These are phyloP conservation scores for Oropetium thomaeum DNA, from an alignment of 176 grass and related monocot genomes.

Conservation along the genomic window DNA sequence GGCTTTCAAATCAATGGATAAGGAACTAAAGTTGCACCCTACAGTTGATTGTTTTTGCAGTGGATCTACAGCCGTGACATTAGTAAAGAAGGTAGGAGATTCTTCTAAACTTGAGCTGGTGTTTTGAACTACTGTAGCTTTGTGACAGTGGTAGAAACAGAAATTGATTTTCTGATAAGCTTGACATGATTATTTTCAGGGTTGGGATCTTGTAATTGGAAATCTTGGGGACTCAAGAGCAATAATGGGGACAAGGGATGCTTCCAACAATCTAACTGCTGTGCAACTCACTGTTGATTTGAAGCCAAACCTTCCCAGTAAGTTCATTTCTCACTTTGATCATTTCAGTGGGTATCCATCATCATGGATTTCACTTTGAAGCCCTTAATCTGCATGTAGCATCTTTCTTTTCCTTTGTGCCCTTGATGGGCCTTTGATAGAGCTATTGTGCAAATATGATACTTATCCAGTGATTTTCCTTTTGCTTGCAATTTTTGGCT, in stretches of 20 bases:
- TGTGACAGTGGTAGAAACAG: constrained; percentile 4
- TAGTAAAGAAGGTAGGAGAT: constrained; percentile 85
- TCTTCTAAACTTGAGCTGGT: constrained; percentile 27
- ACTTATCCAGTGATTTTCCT: background rate
- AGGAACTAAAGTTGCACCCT: constrained; percentile 82
- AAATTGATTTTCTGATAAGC: constrained; percentile 33
- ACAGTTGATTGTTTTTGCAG: constrained; percentile 98
- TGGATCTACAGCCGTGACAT: constrained; percentile 86
- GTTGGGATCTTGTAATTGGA: constrained; percentile 89
- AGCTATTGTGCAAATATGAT: constrained; percentile 7
- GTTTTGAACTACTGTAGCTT: constrained; percentile 23
- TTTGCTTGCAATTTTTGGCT: no score
- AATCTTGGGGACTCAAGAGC: constrained; percentile 98
- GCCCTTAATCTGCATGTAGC: background rate
- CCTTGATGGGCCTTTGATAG: background rate
- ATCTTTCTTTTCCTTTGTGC: background rate
- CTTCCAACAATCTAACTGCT: constrained; percentile 79
- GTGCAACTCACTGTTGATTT: constrained; percentile 97
- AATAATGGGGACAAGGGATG: constrained; percentile 83
- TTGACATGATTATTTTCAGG: constrained; percentile 61
- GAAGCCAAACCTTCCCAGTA: constrained; percentile 99
- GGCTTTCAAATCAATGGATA: constrained; percentile 95
- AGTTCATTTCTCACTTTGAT: constrained; percentile 12
- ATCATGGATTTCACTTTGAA: background rate
- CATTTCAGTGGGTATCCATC: background rate